phyloP scores from a whole-genome alignment of 306 rosid species.

The Geum urbanum region DNA sequence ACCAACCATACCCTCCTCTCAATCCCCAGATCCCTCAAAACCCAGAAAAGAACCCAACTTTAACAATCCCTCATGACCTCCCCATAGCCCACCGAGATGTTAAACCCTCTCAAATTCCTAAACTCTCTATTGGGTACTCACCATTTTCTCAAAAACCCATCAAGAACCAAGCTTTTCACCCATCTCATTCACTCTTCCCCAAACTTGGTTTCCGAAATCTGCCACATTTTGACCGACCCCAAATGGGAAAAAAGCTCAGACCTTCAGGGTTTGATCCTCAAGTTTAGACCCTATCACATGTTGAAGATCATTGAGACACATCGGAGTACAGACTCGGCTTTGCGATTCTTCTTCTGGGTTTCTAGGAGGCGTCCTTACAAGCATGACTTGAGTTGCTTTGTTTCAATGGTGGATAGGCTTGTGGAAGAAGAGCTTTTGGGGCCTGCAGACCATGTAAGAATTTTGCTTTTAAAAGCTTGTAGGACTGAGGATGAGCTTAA shows the following conservation, averaged over 20 bases:
- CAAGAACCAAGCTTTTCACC: conserved; percentile 20
- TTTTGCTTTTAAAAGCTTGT: conserved; percentile 41
- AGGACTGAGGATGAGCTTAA: conserved; percentile 29
- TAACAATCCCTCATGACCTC: conserved; percentile 3
- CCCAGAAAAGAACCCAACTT: conserved; percentile 9
- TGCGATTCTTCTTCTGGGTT: conserved; percentile 44
- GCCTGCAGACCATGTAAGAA: conserved; percentile 37
- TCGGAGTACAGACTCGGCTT: conserved; percentile 24
- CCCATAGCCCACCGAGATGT: conserved; percentile 23
- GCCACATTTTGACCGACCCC: conserved; percentile 31
- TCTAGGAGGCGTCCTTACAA: conserved; percentile 21
- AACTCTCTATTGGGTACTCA: conserved; percentile 23
- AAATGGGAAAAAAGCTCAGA: conserved; percentile 33
- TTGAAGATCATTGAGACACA: conserved; percentile 30
- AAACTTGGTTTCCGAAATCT: conserved; percentile 25
- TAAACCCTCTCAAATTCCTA: conserved; percentile 25
- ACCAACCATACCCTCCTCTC: conserved; percentile 1
- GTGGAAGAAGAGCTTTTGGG: conserved; percentile 25
- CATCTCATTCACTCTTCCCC: background rate
- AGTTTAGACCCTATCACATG: conserved; percentile 24
- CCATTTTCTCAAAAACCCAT: conserved; percentile 20
- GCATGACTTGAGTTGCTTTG: conserved; percentile 32
- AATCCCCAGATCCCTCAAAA: conserved; percentile 15
- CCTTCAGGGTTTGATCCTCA: conserved; percentile 25
- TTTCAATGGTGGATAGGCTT: conserved; percentile 36